Evolutionary conservation across 805 yeast species (phyloP).

Genomic region (Metschnikowia sp.): DNA sequence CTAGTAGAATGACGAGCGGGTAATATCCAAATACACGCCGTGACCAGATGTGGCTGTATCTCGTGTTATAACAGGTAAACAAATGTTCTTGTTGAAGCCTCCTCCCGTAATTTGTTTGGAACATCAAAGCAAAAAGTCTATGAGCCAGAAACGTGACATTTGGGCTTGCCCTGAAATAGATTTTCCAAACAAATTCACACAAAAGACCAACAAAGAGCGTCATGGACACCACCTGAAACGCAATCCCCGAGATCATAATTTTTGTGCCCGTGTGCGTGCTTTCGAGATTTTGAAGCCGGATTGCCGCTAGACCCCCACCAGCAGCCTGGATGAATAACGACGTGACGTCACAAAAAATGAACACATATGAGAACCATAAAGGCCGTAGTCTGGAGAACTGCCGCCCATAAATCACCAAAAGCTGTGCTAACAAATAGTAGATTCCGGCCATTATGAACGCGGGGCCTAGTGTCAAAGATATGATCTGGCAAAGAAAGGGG

Average conservation of each 20-base stretch:
- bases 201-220: constrained; percentile 51
- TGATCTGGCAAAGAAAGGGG: constrained; percentile 60
- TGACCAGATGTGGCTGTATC: constrained; percentile 33
- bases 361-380: constrained; percentile 58
- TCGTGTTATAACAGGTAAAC: constrained; percentile 32
- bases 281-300: constrained; percentile 22
- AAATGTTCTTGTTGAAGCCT: constrained; percentile 16
- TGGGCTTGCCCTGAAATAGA: constrained; percentile 29
- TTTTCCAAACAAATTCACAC: constrained; percentile 42
- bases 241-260: constrained; percentile 75
- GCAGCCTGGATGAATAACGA: constrained; percentile 42
- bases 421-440: constrained; percentile 66
- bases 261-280: constrained; percentile 49
- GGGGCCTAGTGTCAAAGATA: constrained; percentile 73
- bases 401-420: constrained; percentile 50
- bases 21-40: constrained; percentile 37
- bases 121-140: constrained; percentile 19
- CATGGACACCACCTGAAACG: constrained; percentile 73
- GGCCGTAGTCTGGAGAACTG: constrained; percentile 53
- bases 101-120: constrained; percentile 21
- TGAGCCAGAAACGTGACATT: constrained; percentile 24
- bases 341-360: constrained; percentile 61
- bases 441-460: constrained; percentile 83
- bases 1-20: constrained; percentile 43
- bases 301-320: constrained; percentile 20